Evolutionary conservation across 2,329 filamentous ascomycete genomes (phyloP), one percentile per base, ranked within the genome.

Genomic region (Berkeleyomyces rouxiae): DNA sequence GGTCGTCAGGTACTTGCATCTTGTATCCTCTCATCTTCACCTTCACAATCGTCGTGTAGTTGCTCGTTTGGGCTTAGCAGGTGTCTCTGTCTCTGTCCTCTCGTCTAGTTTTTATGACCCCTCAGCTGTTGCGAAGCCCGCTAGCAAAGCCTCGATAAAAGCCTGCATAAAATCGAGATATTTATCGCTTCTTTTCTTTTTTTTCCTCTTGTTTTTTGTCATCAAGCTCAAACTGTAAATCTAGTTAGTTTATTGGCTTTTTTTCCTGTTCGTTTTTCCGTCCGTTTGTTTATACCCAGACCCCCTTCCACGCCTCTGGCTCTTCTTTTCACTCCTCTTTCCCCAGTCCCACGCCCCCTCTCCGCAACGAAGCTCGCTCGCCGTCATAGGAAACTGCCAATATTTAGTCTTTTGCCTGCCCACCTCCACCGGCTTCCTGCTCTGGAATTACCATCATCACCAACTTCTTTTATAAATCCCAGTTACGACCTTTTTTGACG

Each of bases 71-170:
- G 59, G 59, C 44, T 51, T 40, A 61, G 59, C 59, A 49, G 44
- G 51, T 61, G 44, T 49, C 42, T 61, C 33, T 61, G 59, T 44
- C 59, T 61, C 33, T 61, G 59, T 44, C 59, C 51, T 61, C 59
- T 61, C 59, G 59, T 61, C 59, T 61, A 61, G 59, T 49, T 61
- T 49, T 40, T 61, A 61, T 43, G 40, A 61, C 23, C 39, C 33
- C 44, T 23, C 33, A 42, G 40, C 55, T 58, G 55, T 39, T 10
- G 23, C 11, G 37, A 58, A 55, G 43, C 43, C 43, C 3, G 10
- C 23, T 53, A 53, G 11, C 9, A 4, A 4, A 23, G 47, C 3
- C 10, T 13, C 7, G 16, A 53, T 36, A 53, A 31, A 53, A 23
- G 23, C 23, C 23, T 23, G 23, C 23, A 23, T 23, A 23, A 23